Percentiles rank a stretch among this genome's conserved stretches.
phyloP scores from a whole-genome alignment of 371 early-diverging fungal species.

The Haplosporangium sp. region DNA sequence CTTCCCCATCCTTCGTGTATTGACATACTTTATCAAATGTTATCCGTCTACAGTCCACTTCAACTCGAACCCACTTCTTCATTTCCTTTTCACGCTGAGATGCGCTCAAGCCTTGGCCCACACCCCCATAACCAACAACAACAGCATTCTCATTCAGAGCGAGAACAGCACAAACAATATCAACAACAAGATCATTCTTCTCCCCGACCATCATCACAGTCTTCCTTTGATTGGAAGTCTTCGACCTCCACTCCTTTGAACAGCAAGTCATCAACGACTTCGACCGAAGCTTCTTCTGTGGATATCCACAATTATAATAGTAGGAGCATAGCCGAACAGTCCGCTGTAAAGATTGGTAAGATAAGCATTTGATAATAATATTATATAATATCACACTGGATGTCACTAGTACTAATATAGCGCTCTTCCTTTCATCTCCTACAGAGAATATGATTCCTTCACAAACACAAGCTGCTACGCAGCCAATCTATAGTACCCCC shows the following conservation, averaged over 20 bases:
- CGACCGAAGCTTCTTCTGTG: constrained; percentile 10
- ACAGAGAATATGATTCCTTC: constrained; percentile 36
- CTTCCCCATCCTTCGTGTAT: neutral
- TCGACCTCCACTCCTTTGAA: constrained; percentile 10
- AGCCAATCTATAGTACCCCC: constrained; percentile 21
- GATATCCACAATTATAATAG: constrained; percentile 3
- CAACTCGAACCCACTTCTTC: constrained; percentile 51
- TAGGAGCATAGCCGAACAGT: constrained; percentile 16
- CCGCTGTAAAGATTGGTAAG: constrained; percentile 14
- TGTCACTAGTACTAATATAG: neutral
- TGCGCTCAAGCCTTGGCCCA: constrained; percentile 27
- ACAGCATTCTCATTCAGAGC: constrained; percentile 1
- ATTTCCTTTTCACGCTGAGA: constrained; percentile 49
- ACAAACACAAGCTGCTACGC: constrained; percentile 28
- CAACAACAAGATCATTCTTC: neutral
- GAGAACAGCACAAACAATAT: neutral
- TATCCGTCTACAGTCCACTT: constrained; percentile 48
- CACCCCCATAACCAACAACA: constrained; percentile 6
- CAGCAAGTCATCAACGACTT: constrained; percentile 20
- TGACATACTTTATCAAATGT: constrained; percentile 29
- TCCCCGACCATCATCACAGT: constrained; percentile 7
- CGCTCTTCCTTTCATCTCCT: neutral
- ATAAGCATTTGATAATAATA: neutral
- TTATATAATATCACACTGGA: neutral
- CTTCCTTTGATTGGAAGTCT: constrained; percentile 20